phyloP scores from a whole-genome alignment of 2,329 filamentous ascomycete species.

The Paecilomyces sp. region DNA sequence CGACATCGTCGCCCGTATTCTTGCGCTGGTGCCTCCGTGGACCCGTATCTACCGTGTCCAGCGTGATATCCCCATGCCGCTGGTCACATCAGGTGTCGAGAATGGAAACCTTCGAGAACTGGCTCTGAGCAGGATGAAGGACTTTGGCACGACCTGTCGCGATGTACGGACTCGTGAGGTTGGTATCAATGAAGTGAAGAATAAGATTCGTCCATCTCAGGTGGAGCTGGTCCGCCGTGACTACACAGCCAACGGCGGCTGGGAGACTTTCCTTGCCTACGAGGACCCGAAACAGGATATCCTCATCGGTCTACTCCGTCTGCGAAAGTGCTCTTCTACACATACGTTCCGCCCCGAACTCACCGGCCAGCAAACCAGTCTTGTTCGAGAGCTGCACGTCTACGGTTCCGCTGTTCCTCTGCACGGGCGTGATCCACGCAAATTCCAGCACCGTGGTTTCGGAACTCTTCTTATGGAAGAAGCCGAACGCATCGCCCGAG shows the following conservation, averaged over 20 bases:
- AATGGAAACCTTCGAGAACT: constrained; percentile 94
- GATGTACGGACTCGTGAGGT: constrained; percentile 95
- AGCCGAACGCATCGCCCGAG: constrained; percentile 86
- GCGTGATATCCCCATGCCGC: constrained; percentile 97
- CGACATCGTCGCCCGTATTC: constrained; percentile 90
- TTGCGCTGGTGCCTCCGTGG: constrained; percentile 93
- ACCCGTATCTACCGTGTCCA: constrained; percentile 98
- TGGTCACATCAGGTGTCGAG: constrained; percentile 97
- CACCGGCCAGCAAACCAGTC: constrained; percentile 74
- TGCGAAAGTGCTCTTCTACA: constrained; percentile 83
- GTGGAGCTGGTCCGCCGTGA: constrained; percentile 91
- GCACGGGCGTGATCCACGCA: constrained; percentile 86
- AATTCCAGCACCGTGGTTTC: constrained; percentile 98
- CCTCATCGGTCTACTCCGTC: constrained; percentile 77
- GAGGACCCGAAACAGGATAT: constrained; percentile 99
- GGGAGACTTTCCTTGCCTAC: constrained; percentile 97
- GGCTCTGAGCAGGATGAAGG: constrained; percentile 95
- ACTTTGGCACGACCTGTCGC: constrained; percentile 94
- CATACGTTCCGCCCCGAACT: constrained; percentile 91
- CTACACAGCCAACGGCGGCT: constrained; percentile 91
- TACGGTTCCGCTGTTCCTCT: constrained; percentile 97
- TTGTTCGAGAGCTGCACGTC: constrained; percentile 91
- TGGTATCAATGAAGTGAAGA: constrained; percentile 97
- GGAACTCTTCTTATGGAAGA: constrained; percentile 97
- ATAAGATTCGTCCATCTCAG: constrained; percentile 95